A percentile compares a stretch with the other conserved stretches of the same genome.
phyloP scores from a whole-genome alignment of 192 early-diverging fungal genomes.

The Blastocladiella britannica region DNA sequence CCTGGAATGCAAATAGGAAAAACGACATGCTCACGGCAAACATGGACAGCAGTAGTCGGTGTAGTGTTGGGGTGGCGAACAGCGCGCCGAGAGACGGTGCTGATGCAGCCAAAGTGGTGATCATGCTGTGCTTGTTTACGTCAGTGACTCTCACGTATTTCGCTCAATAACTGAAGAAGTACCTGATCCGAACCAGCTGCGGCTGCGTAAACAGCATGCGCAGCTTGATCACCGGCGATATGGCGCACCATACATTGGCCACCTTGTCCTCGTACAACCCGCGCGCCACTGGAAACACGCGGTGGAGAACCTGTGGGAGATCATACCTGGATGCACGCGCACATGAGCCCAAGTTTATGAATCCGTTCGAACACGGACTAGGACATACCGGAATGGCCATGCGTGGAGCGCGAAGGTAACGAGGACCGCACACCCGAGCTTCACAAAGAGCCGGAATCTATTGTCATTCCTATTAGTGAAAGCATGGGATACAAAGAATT shows the following conservation, averaged over 20 bases:
- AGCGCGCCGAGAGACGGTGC: constrained; percentile 52
- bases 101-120: constrained; percentile 41
- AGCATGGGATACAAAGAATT: not conserved
- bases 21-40: constrained; percentile 65
- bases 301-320: constrained; percentile 49
- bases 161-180: constrained; percentile 2
- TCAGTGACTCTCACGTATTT: no score
- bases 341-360: no score
- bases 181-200: constrained; percentile 47
- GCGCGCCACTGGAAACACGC: constrained; percentile 80
- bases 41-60: constrained; percentile 43
- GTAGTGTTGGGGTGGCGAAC: constrained; percentile 27
- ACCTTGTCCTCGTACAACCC: constrained; percentile 98
- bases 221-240: constrained; percentile 66
- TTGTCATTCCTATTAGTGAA: constrained; percentile 7
- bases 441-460: constrained; percentile 33
- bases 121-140: constrained; percentile 20
- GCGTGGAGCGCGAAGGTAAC: constrained; percentile 45
- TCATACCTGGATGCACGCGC: no score
- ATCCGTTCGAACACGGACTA: no score
- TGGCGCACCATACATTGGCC: constrained; percentile 89
- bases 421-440: constrained; percentile 52
- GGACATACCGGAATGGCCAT: constrained; percentile 39
- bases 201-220: constrained; percentile 38
- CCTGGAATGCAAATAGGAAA: constrained; percentile 92